Percentiles rank a stretch among this genome's conserved stretches.
Evolutionary conservation across 2,329 filamentous ascomycete species (phyloP).

Genomic region (Alternaria panax): DNA sequence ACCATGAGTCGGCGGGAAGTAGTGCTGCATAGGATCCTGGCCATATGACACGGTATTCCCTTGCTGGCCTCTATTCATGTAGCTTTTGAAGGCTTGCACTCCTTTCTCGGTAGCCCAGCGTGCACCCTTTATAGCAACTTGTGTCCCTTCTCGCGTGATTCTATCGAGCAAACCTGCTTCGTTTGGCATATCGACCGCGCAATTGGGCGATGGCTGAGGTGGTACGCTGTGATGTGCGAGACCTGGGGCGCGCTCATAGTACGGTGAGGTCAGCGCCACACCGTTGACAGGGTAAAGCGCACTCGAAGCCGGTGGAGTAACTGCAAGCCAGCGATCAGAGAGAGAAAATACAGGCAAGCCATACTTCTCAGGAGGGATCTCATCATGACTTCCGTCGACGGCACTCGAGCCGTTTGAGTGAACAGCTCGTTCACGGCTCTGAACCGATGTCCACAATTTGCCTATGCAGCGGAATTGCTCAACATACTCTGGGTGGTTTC

Average conservation of each 20-base stretch:
- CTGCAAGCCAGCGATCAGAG: constrained; percentile 77
- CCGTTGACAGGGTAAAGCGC: constrained; percentile 75
- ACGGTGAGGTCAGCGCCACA: constrained; percentile 61
- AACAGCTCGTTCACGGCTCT: constrained; percentile 55
- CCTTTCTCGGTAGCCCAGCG: constrained; percentile 81
- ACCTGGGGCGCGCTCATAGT: constrained; percentile 63
- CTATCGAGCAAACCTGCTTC: constrained; percentile 76
- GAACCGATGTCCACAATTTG: constrained; percentile 91
- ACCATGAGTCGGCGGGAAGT: constrained; percentile 80
- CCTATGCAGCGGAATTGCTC: constrained; percentile 72
- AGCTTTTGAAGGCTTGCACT: constrained; percentile 78
- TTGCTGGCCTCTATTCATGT: constrained; percentile 67
- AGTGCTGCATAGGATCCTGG: constrained; percentile 54
- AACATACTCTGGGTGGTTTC: constrained; percentile 34
- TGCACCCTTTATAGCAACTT: constrained; percentile 76
- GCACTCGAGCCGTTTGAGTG: constrained; percentile 48
- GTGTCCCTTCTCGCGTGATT: constrained; percentile 79
- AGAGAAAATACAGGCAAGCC: constrained; percentile 73
- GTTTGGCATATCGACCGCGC: constrained; percentile 75
- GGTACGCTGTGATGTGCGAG: constrained; percentile 69
- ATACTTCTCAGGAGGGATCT: constrained; percentile 44
- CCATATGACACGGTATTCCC: constrained; percentile 31
- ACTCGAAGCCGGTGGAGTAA: constrained; percentile 75
- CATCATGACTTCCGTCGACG: constrained; percentile 47
- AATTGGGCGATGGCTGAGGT: constrained; percentile 70